Evolutionary conservation across 2,329 filamentous ascomycete genomes (phyloP), one percentile per base, ranked within the genome.

Genomic region (Cyphellophora europaea): DNA sequence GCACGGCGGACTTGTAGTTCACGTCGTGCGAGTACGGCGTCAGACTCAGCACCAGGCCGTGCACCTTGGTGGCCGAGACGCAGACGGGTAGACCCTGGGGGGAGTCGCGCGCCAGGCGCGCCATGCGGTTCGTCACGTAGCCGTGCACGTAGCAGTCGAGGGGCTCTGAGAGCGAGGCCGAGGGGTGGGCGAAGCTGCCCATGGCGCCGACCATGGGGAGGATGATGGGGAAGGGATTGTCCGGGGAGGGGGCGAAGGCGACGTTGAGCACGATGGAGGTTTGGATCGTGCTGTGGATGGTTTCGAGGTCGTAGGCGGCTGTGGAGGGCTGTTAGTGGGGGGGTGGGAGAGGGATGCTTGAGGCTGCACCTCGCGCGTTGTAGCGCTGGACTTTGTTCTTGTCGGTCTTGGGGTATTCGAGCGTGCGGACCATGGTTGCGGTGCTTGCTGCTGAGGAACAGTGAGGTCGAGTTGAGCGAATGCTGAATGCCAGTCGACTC

Each of bases 131-230:
- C 39, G 77, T 82, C 46, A 88, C 78, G 56, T 88, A 91, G 51
- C 84, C 85, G 58, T 93, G 86, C 5, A 93, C 69, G 56, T 93
- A 93, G 42, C 81, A 68, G 38, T 86, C 78, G 6, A 86, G 65
- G 0, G 78, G 74, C 43, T 85, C 77, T 33, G 70, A 67, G 12
- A 71, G 57, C 32, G 67, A 66, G 8, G 74, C 67, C 36, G 71
- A 77, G 5, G 78, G 78, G 40, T 63, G 59, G 6, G 66, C 66
- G 53, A 79, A 89, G 17, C 77, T 82, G 10, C 77, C 82, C 68
- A 89, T 81, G 49, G 83, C 77, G 33, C 83, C 83, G 50, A 93
- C 82, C 83, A 93, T 89, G 41, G 86, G 86, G 3, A 93, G 69
- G 35, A 79, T 78, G 33, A 75, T 72, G 4, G 85, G 84, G 53